Conservation (phyloP, 2,329 filamentous ascomycete genomes). For the Juglanconis oblonga region DNA sequence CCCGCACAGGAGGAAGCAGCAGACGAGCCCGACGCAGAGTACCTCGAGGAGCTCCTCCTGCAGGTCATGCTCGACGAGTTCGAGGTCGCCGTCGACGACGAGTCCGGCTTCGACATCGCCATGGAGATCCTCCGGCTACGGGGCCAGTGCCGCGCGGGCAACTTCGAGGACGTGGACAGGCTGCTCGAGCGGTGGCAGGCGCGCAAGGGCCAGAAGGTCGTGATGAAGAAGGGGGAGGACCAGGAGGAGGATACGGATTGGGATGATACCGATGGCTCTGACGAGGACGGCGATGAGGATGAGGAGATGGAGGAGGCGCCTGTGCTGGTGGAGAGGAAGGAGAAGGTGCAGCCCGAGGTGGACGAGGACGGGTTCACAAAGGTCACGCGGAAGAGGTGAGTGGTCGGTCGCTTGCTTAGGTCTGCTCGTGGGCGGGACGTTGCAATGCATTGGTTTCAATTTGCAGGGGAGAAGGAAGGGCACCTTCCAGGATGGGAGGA, state of each 20-base stretch:
- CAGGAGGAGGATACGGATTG: conserved; percentile 59
- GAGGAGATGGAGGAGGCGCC: conserved; percentile 69
- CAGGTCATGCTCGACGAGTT: conserved; percentile 97
- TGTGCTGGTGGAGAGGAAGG: conserved; percentile 52
- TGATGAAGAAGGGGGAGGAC: conserved; percentile 55
- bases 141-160: conserved; percentile 61
- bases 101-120: conserved; percentile 73
- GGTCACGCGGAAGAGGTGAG: conserved; percentile 67
- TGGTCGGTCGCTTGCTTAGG: conserved; percentile 31
- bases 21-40: conserved; percentile 62
- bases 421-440: not conserved
- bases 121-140: conserved; percentile 67
- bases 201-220: conserved; percentile 57
- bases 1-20: too few species aligned
- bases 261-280: conserved; percentile 50
- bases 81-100: conserved; percentile 88
- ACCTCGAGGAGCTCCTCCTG: conserved; percentile 80
- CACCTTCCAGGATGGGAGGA: not conserved
- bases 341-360: conserved; percentile 67
- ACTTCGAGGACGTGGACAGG: conserved; percentile 61
- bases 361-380: conserved; percentile 82
- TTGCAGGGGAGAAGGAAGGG: too few species aligned
- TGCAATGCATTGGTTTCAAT: not conserved
- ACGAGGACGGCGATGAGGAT: conserved; percentile 50
- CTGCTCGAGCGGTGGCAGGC: conserved; percentile 63